Evolutionary conservation across 2,329 filamentous ascomycete genomes (phyloP), one percentile per base, ranked within the genome.

Genomic region (Magnaporthiopsis incrustans): DNA sequence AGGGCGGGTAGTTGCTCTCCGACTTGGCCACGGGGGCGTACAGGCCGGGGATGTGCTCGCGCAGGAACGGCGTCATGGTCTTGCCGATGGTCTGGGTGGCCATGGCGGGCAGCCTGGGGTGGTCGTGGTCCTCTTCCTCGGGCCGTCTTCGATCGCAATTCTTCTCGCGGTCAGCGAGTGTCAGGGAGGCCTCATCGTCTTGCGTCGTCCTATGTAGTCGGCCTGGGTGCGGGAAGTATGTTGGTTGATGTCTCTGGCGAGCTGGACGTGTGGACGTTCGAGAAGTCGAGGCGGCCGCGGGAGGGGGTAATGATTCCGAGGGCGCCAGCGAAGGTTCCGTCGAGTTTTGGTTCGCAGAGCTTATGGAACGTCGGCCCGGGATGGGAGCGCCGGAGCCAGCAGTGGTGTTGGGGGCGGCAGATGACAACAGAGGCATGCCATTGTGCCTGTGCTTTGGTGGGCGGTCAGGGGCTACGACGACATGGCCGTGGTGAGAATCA

Each of bases 31-130:
- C 79, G 22, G 91, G 91, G 44, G 92, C 91, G 77, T 98, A 97
- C 71, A 95, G 84, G 67, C 87, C 86, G 3, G 94, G 94, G 61
- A 97, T 96, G 73, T 98, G 93, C 73, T 92, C 90, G 69, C 90
- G 88, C 63, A 98, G 85, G 74, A 97, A 98, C 1, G 94, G 93
- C 50, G 89, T 89, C 67, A 97, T 87, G 65, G 90, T 91, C 77
- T 91, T 86, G 70, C 87, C 85, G 67, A 90, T 89, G 64, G 92
- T 83, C 68, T 88, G 88, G 66, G 81, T 79, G 60, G 84, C 79
- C 81, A 86, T 85, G 73, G 81, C 85, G 69, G 80, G 78, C 61
- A 85, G 76, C 26, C 82, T 78, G 57, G 78, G 77, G 63, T 75
- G 75, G 66, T 81, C 78, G 63, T 75, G 75, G 66, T 81, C 78